Percentiles rank a stretch among this genome's conserved stretches.
phyloP scores from a whole-genome alignment of 176 grass and related monocot genomes.

The Zizania latifolia region DNA sequence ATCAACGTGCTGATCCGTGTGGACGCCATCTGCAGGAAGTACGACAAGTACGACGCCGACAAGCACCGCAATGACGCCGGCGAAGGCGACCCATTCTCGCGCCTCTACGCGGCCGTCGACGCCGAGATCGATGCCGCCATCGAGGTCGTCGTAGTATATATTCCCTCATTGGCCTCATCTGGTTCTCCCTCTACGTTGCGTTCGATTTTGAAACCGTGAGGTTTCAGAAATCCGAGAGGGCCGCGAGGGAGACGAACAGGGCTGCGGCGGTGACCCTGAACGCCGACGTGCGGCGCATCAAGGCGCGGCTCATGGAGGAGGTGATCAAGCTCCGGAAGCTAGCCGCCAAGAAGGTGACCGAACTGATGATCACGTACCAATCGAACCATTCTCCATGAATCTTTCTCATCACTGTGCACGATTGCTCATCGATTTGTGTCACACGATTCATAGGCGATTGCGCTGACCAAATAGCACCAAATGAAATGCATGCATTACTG shows the following conservation, averaged over 20 bases:
- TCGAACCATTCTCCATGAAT: neutral
- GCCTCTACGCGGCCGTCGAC: conserved; percentile 62
- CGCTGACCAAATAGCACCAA: too few species aligned
- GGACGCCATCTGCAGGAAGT: conserved; percentile 93
- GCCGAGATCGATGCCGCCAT: conserved; percentile 58
- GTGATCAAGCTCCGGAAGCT: conserved; percentile 71
- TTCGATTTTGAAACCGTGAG: neutral
- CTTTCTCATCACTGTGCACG: neutral
- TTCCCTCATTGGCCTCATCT: neutral
- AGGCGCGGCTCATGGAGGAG: conserved; percentile 60
- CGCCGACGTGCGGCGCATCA: conserved; percentile 66
- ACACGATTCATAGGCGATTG: neutral
- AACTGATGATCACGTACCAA: neutral
- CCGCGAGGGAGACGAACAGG: conserved; percentile 59
- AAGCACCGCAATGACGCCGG: conserved; percentile 50
- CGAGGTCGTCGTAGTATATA: conserved; percentile 23
- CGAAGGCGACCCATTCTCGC: conserved; percentile 67
- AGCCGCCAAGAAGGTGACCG: conserved; percentile 55
- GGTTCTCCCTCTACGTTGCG: too few species aligned
- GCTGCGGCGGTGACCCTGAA: conserved; percentile 52
- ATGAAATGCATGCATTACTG: neutral
- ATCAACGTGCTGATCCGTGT: conserved; percentile 76
- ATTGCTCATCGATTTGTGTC: neutral
- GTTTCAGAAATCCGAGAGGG: conserved; percentile 63
- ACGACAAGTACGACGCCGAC: conserved; percentile 78